Conservation (phyloP, 345 rosid genomes). For the Abelmoschus esculentus region DNA sequence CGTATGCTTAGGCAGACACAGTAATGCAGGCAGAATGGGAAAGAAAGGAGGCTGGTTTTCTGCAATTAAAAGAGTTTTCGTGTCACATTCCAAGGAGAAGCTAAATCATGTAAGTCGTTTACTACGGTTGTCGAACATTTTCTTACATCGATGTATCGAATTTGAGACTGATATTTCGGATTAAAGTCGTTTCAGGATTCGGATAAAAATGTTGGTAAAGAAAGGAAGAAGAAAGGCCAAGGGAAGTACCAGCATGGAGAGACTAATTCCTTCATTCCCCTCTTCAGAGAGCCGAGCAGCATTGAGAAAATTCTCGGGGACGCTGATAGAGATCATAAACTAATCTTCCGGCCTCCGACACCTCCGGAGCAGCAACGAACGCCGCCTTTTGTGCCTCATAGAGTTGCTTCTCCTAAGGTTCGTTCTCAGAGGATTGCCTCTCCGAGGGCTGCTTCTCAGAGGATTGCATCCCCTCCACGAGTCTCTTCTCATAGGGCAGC, state of each 20-base stretch:
- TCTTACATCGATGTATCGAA: not conserved
- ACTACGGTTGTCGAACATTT: not conserved
- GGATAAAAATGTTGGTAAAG: slow-evolving; percentile 41
- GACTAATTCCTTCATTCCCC: slow-evolving; percentile 73
- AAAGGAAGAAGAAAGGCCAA: slow-evolving; percentile 62
- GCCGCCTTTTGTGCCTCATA: slow-evolving; percentile 40
- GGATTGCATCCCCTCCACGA: slow-evolving; percentile 36
- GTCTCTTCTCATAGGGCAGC: slow-evolving; percentile 38
- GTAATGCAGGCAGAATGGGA: slow-evolving; percentile 80
- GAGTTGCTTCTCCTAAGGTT: slow-evolving; percentile 46
- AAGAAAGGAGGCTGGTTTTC: slow-evolving; percentile 94
- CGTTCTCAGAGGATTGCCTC: slow-evolving; percentile 45
- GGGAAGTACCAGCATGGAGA: slow-evolving; percentile 55
- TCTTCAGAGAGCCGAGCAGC: slow-evolving; percentile 79
- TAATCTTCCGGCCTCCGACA: slow-evolving; percentile 65
- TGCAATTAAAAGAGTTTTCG: slow-evolving; percentile 80
- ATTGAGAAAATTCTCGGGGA: slow-evolving; percentile 86
- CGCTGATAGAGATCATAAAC: slow-evolving; percentile 74
- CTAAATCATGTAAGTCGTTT: slow-evolving; percentile 45
- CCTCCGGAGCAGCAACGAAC: slow-evolving; percentile 44
- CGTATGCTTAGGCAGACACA: slow-evolving; percentile 26
- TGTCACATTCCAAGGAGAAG: slow-evolving; percentile 63
- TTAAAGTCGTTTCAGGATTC: slow-evolving; percentile 35
- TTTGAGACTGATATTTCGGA: too few relatives aligned
- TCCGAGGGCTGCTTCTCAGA: slow-evolving; percentile 30